Conservation (phyloP, 768 basidiomycete species). For the Suillus bovinus region DNA sequence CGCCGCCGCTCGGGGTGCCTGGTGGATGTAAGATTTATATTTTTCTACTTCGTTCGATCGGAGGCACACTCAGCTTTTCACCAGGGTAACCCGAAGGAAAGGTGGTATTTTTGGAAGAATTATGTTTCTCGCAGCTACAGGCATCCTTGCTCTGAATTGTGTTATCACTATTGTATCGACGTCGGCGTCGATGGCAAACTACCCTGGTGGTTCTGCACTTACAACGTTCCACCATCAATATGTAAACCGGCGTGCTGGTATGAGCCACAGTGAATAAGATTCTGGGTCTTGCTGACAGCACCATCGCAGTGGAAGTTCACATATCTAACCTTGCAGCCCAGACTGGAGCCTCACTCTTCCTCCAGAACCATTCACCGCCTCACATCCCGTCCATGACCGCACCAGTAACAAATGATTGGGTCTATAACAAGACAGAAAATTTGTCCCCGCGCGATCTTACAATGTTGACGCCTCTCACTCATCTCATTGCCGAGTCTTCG, state of each 20-base stretch:
- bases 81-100: slow-evolving; percentile 52
- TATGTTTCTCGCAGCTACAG: slow-evolving; percentile 44
- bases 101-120: slow-evolving; percentile 47
- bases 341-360: slow-evolving; percentile 88
- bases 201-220: slow-evolving; percentile 86
- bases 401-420: slow-evolving; percentile 43
- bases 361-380: slow-evolving; percentile 65
- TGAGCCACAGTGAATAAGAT: neutral
- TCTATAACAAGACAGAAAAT: slow-evolving; percentile 83
- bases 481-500: slow-evolving; percentile 57
- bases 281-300: slow-evolving; percentile 2
- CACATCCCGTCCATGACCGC: slow-evolving; percentile 30
- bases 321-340: slow-evolving; percentile 86
- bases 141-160: slow-evolving; percentile 54
- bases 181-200: slow-evolving; percentile 69
- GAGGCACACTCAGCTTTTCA: neutral
- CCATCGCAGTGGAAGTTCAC: slow-evolving; percentile 60
- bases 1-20: slow-evolving; percentile 66
- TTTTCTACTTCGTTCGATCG: slow-evolving; percentile 5
- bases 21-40: slow-evolving; percentile 54
- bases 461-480: slow-evolving; percentile 48
- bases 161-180: slow-evolving; percentile 53
- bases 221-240: slow-evolving; percentile 56
- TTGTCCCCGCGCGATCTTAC: slow-evolving; percentile 45
- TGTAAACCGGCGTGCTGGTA: slow-evolving; percentile 21